Evolutionary conservation across 345 rosid genomes (phyloP), one percentile per base, ranked within the genome.

Genomic region (Lumnitzera racemosa): DNA sequence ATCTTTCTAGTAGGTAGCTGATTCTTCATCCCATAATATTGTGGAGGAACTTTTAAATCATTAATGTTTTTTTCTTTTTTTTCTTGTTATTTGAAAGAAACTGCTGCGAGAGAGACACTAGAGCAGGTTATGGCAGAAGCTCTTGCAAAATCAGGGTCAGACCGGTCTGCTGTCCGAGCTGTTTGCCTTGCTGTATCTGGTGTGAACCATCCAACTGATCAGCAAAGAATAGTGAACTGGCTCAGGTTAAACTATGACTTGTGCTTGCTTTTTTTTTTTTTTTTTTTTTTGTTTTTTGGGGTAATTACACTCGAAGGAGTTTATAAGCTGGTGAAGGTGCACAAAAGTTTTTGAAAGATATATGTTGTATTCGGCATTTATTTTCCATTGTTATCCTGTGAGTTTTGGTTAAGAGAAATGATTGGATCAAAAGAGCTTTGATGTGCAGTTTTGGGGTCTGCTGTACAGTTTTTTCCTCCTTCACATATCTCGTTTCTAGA

Each of bases 111-210:
- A 76, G 86, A 84, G 68, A 89, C 91, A 16, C 67, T 92, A 63
- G 96, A 89, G 79, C 76, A 82, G 54, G 91, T 92, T 65, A 87
- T 92, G 78, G 81, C 87, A 5, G 91, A 87, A 66, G 90, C 90
- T 24, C 95, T 92, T 71, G 72, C 65, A 55, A 78, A 81, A 57
- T 74, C 94, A 13, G 91, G 86, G 56, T 86, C 80, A 43, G 76
- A 63, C 59, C 75, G 81, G 57, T 81, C 91, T 56, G 79, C 81
- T 24, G 97, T 92, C 47, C 78, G 76, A 4, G 90, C 91, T 73
- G 95, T 92, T 57, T 92, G 96, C 74, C 83, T 92, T 68, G 96
- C 91, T 3, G 92, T 94, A 53, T 88, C 99, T 53, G 99, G 97
- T 68, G 99, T 94, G 27, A 88, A 94, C 64, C 96, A 88, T 72